Evolutionary conservation across 202 grass and related monocot genomes (phyloP).

Genomic region (Tripidium arundinaceum): DNA sequence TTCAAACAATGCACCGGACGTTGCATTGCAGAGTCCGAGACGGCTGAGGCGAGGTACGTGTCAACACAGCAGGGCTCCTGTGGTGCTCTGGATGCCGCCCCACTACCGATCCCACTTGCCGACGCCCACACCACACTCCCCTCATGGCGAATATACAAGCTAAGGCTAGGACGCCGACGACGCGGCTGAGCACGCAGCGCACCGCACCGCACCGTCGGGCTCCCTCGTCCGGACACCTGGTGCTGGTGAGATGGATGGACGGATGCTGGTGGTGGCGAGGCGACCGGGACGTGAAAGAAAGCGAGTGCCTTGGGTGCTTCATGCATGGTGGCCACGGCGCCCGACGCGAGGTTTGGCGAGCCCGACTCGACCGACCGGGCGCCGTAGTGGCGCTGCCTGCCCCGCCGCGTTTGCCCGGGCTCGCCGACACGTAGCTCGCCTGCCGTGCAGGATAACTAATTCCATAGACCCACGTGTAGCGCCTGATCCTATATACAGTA

Average conservation of each 20-base stretch:
- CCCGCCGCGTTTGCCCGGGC: slow-evolving; percentile 11
- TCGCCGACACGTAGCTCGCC: slow-evolving; percentile 21
- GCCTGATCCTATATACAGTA: no score
- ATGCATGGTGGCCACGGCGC: neutral
- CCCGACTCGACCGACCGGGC: no score
- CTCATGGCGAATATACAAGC: no score
- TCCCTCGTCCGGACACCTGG: neutral
- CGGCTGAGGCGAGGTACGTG: neutral
- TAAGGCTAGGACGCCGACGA: neutral
- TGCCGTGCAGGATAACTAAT: neutral
- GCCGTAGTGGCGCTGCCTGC: neutral
- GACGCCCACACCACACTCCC: neutral
- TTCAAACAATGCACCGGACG: no score
- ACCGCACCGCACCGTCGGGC: neutral
- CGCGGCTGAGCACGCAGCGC: neutral
- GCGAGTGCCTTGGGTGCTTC: neutral
- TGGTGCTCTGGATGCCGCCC: neutral
- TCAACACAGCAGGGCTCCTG: no score
- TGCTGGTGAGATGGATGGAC: neutral
- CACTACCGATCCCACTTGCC: slow-evolving; percentile 20
- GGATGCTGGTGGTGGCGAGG: neutral
- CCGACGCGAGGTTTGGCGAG: neutral
- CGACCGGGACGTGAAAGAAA: neutral
- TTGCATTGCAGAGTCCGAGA: neutral
- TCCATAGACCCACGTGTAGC: neutral